Conservation (phyloP, 768 basidiomycete species). For the Leccinellum rugosiceps region DNA sequence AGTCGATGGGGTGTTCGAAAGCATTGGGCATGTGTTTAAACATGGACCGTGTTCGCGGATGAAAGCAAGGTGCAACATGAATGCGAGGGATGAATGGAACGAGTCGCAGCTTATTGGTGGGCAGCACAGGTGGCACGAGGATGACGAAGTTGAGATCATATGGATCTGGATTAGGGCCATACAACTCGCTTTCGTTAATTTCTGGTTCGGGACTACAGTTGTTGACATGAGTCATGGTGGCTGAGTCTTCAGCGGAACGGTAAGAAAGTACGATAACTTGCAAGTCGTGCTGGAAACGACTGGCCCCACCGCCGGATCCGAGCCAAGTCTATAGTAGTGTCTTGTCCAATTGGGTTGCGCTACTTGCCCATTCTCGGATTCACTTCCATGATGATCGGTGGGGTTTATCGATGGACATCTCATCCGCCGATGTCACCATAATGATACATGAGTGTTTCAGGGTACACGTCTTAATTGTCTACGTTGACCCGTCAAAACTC, state of each 20-base stretch:
- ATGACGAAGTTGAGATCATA: conserved; percentile 25
- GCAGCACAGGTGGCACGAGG: conserved; percentile 9
- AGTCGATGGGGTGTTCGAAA: conserved; percentile 5
- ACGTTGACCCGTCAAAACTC: too few relatives aligned
- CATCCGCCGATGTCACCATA: too few relatives aligned
- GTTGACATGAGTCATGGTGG: conserved; percentile 18
- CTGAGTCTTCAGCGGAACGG: too few relatives aligned
- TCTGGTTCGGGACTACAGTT: conserved; percentile 9
- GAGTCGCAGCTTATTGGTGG: conserved; percentile 16
- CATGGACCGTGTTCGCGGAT: conserved; percentile 18
- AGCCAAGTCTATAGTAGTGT: too few relatives aligned
- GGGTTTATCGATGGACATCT: not conserved
- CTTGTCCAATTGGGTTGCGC: too few relatives aligned
- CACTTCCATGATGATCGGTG: too few relatives aligned
- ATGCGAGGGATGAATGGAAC: conserved; percentile 20
- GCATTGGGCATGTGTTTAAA: conserved; percentile 11
- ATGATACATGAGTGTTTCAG: too few relatives aligned
- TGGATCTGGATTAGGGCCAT: conserved; percentile 29
- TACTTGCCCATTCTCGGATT: too few relatives aligned
- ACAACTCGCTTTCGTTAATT: conserved; percentile 15
- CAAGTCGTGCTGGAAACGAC: too few relatives aligned
- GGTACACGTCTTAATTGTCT: too few relatives aligned
- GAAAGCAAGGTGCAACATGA: conserved; percentile 16
- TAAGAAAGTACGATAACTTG: too few relatives aligned
- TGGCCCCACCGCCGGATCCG: too few relatives aligned